Conservation (phyloP, 2,329 filamentous ascomycete genomes). For the Stylonectria norvegica region DNA sequence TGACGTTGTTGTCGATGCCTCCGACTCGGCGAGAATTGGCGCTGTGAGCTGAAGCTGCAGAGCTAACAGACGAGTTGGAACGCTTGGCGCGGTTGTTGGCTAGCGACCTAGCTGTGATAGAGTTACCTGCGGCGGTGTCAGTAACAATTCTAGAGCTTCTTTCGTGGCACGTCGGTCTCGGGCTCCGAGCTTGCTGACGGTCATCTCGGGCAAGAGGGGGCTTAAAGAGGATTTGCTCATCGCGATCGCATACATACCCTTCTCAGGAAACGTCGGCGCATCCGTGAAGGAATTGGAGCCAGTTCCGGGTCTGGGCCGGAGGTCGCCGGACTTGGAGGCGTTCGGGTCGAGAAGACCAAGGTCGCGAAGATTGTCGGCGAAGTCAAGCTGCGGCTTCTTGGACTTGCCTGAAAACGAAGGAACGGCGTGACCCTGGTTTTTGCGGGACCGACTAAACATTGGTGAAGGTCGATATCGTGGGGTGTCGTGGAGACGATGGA, state of each 20-base stretch:
- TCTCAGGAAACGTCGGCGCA: constrained; percentile 38
- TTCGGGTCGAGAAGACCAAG: constrained; percentile 29
- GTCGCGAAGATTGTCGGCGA: constrained; percentile 28
- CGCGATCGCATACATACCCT: constrained; percentile 32
- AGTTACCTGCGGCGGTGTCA: constrained; percentile 19
- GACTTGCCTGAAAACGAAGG: constrained; percentile 16
- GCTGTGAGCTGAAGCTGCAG: constrained; percentile 32
- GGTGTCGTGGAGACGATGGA: constrained; percentile 8
- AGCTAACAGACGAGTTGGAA: constrained; percentile 33
- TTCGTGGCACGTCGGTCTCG: background rate
- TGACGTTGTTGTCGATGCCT: constrained; percentile 41
- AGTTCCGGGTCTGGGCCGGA: constrained; percentile 26
- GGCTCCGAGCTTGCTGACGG: background rate
- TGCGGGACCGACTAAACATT: constrained; percentile 39
- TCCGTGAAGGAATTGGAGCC: constrained; percentile 26
- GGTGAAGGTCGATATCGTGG: constrained; percentile 17
- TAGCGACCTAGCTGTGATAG: constrained; percentile 26
- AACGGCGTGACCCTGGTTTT: constrained; percentile 28
- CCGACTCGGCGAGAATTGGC: constrained; percentile 35
- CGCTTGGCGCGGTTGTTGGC: constrained; percentile 26
- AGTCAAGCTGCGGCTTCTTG: constrained; percentile 8
- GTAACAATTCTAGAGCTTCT: constrained; percentile 6
- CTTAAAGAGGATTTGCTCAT: too few relatives aligned
- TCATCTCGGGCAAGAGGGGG: background rate
- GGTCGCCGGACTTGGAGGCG: constrained; percentile 18